Evolutionary conservation across 441 rosid genomes (phyloP), one percentile per base, ranked within the genome.

Genomic region (Metrosideros polymorpha): DNA sequence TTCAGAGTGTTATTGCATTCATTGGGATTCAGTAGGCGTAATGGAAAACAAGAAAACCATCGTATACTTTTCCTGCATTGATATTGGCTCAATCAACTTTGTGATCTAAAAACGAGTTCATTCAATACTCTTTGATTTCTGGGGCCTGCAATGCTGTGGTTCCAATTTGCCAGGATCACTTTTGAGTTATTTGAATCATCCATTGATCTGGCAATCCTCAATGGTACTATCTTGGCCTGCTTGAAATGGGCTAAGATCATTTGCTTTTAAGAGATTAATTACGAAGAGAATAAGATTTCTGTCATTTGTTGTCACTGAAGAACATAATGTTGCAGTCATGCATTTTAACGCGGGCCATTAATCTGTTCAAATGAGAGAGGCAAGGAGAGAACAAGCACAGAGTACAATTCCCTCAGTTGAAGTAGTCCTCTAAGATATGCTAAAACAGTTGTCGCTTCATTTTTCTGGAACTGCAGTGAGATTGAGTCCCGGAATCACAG

Each of bases 401-500:
- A 61, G 39, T 18, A 30, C 71, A 30, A 61, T n/a, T 47, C 49
- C 49, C 49, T 9, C 49, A 47, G 49, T 9, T 47, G 9, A 61
- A 61, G 12, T 61, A 30, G 71, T 61, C 30, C 12, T 61, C 39
- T 30, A 61, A 61, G 22, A 30, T 29, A 61, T 61, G 71, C 39
- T 61, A 61, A 61, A 61, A 17, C 22, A 4, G 22, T 6, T 7
- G 25, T 52, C 7, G 19, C 71, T 29, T 30, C 7, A 22, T 61
- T 15, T 61, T 61, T 61, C 71, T 15, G 39, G 22, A 86, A 87
- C 63, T 90, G 89, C 91, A 90, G 93, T 92, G 89, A 90, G 90
- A 83, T 85, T 92, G 82, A 93, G 93, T 79, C 90, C 92, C 50
- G 92, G 90, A 90, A 89, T 95, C 84, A 88, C 89, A n/a, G 96